These are phyloP conservation scores for Hibiscus syriacus DNA, from an alignment of 345 rosid species.

Conservation along the genomic window DNA sequence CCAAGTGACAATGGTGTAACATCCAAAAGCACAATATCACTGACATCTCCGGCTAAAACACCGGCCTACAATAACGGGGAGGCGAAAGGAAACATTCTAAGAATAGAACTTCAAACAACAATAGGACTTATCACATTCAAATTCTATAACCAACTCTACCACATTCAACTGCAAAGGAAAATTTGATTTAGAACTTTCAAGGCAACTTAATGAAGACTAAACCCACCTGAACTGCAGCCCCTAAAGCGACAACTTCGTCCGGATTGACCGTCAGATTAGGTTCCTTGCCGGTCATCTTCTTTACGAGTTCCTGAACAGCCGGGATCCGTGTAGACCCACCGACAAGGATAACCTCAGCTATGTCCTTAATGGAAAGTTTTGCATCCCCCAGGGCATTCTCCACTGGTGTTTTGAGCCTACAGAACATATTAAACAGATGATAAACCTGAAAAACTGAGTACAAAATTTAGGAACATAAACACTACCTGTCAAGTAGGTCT, in stretches of 20 bases:
- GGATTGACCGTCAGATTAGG: slow-evolving; percentile 98
- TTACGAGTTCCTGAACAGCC: slow-evolving; percentile 89
- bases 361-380: slow-evolving; percentile 70
- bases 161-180: too few relatives aligned
- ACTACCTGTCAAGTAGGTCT: slow-evolving; percentile 78
- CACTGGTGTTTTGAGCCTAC: slow-evolving; percentile 79
- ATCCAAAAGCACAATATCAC: slow-evolving; percentile 87
- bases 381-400: slow-evolving; percentile 84
- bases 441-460: background rate
- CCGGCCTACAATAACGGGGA: slow-evolving; percentile 54
- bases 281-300: slow-evolving; percentile 82
- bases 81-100: background rate
- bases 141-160: too few relatives aligned
- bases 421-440: background rate
- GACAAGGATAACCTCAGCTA: slow-evolving; percentile 95
- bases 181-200: too few relatives aligned
- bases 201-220: background rate
- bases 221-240: slow-evolving; percentile 96
- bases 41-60: slow-evolving; percentile 87
- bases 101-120: background rate
- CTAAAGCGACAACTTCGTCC: slow-evolving; percentile 95
- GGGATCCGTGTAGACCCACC: slow-evolving; percentile 99
- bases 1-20: slow-evolving; percentile 87
- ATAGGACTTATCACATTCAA: too few relatives aligned
- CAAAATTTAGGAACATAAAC: background rate